Evolutionary conservation across 148 eudicot species (phyloP).

Genomic region (Rhododendron ovatum): DNA sequence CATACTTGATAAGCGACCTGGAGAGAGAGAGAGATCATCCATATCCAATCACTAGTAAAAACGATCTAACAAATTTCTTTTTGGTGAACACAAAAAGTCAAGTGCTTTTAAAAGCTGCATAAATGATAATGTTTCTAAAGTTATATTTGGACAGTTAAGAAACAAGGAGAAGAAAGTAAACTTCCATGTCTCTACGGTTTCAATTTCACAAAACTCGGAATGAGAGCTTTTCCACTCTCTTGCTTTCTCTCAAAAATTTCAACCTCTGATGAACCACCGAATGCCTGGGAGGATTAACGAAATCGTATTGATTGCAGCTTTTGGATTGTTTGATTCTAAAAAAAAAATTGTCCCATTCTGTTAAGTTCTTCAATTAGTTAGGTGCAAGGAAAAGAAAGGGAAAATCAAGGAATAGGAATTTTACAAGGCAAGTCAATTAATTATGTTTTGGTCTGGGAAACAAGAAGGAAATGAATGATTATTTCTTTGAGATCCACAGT

Average conservation of each 20-base stretch:
- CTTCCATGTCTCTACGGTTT: not conserved
- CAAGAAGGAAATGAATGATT: not conserved
- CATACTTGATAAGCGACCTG: constrained; percentile 78
- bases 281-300: too few relatives aligned
- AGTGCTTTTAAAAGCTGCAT: not conserved
- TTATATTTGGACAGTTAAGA: not conserved
- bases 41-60: not conserved
- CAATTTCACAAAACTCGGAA: not conserved
- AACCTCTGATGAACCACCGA: too few relatives aligned
- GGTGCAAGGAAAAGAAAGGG: not conserved
- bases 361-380: not conserved
- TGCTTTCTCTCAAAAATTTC: too few relatives aligned
- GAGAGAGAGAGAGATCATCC: constrained; percentile 2
- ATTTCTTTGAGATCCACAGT: not conserved
- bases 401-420: not conserved
- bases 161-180: not conserved
- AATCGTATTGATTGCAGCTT: too few relatives aligned
- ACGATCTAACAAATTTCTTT: not conserved
- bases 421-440: not conserved
- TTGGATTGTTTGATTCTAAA: not conserved
- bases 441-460: not conserved
- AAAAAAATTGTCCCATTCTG: not conserved
- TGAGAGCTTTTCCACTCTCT: too few relatives aligned
- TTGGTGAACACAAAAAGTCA: too few relatives aligned
- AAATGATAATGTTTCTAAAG: not conserved